A percentile compares a stretch with the other conserved stretches of the same genome.
Evolutionary conservation across 257 asterid species (phyloP).

Genomic region (Nicotiana paniculata): DNA sequence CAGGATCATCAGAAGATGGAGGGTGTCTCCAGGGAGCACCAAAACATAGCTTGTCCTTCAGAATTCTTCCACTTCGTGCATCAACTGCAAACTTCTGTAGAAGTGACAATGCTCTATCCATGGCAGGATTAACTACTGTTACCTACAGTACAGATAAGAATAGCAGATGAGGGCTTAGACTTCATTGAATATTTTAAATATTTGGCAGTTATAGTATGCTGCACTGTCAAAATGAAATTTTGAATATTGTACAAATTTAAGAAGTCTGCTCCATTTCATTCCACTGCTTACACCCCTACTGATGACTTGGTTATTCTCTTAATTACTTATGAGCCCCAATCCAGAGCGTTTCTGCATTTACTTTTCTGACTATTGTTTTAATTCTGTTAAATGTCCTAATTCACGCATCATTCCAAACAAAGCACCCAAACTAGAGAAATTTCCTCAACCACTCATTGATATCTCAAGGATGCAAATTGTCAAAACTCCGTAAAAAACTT

Average conservation of each 20-base stretch:
- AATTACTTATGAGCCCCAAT: not conserved
- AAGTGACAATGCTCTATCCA: slow-evolving; percentile 65
- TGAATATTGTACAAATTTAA: not conserved
- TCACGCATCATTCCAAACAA: not conserved
- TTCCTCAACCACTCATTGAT: not conserved
- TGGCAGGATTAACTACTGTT: slow-evolving; percentile 89
- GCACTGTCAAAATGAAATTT: not conserved
- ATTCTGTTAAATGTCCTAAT: not conserved
- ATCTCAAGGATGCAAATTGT: not conserved
- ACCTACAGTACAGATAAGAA: slow-evolving; percentile 34
- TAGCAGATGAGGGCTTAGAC: not conserved
- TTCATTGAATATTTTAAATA: not conserved
- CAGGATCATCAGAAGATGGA: slow-evolving; percentile 37
- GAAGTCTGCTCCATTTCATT: not conserved
- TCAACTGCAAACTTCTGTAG: slow-evolving; percentile 71
- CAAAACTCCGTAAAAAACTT: not conserved
- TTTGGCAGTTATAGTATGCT: not conserved
- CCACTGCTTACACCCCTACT: not conserved
- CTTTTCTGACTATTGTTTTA: not conserved
- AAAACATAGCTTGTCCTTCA: slow-evolving; percentile 57
- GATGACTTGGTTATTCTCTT: not conserved
- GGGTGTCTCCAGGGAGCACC: slow-evolving; percentile 99
- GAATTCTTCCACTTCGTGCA: slow-evolving; percentile 57
- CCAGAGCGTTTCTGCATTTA: not conserved
- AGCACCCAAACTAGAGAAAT: not conserved